Evolutionary conservation across 2,329 filamentous ascomycete genomes (phyloP).

Genomic region (Cercospora sesami): DNA sequence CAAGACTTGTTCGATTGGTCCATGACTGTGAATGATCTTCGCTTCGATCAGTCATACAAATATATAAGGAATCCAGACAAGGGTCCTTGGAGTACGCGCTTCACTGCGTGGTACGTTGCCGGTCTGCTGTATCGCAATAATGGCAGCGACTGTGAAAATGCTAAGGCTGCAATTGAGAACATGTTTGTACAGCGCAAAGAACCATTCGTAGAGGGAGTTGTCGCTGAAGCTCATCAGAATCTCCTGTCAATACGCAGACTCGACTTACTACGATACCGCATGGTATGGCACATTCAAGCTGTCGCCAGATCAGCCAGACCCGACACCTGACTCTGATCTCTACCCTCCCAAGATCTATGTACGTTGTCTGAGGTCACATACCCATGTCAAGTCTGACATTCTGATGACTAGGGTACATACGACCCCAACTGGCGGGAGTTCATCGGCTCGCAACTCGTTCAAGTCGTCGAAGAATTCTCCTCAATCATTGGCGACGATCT

Average conservation of each 20-base stretch:
- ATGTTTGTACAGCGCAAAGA: neutral
- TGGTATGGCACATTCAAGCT: conserved; percentile 1
- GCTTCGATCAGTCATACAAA: neutral
- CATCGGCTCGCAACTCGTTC: neutral
- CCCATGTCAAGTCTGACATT: neutral
- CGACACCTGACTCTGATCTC: neutral
- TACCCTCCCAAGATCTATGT: neutral
- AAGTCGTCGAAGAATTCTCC: neutral
- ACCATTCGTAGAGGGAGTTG: neutral
- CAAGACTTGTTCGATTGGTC: neutral
- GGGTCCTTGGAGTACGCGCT: neutral
- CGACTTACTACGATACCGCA: neutral
- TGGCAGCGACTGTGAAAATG: neutral
- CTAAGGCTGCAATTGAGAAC: neutral
- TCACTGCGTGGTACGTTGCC: neutral
- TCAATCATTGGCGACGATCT: neutral
- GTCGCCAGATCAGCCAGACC: neutral
- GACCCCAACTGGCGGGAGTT: neutral
- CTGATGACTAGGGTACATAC: neutral
- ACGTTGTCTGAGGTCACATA: neutral
- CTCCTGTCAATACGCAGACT: neutral
- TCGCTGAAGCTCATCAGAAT: neutral
- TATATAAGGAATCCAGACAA: neutral
- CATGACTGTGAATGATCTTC: neutral
- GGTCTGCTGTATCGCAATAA: neutral